Evolutionary conservation across 257 asterid genomes (phyloP).

Genomic region (Buddleja alternifolia): DNA sequence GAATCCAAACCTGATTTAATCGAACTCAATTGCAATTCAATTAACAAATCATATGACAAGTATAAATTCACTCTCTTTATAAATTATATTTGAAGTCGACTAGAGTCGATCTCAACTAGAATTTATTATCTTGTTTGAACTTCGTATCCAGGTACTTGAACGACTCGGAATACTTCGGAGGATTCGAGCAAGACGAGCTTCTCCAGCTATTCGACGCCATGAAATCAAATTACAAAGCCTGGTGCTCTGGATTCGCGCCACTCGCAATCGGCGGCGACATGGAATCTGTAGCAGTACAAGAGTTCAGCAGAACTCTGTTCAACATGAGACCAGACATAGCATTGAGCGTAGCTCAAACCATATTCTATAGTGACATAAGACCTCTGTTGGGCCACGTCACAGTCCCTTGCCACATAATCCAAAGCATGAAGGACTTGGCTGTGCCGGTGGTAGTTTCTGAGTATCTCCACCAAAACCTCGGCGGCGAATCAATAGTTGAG

Average conservation of each 20-base stretch:
- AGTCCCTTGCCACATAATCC: conserved; percentile 79
- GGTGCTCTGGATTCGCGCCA: conserved; percentile 85
- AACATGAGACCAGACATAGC: conserved; percentile 94
- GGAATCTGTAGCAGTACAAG: conserved; percentile 78
- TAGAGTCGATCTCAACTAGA: too few relatives aligned
- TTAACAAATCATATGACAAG: too few relatives aligned
- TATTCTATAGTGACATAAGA: conserved; percentile 63
- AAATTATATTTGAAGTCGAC: too few relatives aligned
- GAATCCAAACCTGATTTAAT: too few relatives aligned
- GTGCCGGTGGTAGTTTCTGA: conserved; percentile 83
- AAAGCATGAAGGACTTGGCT: conserved; percentile 81
- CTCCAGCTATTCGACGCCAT: conserved; percentile 62
- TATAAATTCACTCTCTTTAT: too few relatives aligned
- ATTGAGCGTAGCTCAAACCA: conserved; percentile 57
- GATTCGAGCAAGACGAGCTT: conserved; percentile 71
- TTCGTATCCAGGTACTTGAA: conserved; percentile 54
- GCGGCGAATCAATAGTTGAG: conserved; percentile 71
- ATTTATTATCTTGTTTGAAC: neutral
- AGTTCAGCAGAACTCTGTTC: conserved; percentile 82
- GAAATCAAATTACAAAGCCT: conserved; percentile 71
- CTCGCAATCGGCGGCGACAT: conserved; percentile 83
- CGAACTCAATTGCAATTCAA: too few relatives aligned
- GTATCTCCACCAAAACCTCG: conserved; percentile 67
- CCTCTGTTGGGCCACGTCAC: conserved; percentile 53
- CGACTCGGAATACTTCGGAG: conserved; percentile 78